phyloP scores from a whole-genome alignment of 2,329 filamentous ascomycete genomes.

The Claviceps maximensis region DNA sequence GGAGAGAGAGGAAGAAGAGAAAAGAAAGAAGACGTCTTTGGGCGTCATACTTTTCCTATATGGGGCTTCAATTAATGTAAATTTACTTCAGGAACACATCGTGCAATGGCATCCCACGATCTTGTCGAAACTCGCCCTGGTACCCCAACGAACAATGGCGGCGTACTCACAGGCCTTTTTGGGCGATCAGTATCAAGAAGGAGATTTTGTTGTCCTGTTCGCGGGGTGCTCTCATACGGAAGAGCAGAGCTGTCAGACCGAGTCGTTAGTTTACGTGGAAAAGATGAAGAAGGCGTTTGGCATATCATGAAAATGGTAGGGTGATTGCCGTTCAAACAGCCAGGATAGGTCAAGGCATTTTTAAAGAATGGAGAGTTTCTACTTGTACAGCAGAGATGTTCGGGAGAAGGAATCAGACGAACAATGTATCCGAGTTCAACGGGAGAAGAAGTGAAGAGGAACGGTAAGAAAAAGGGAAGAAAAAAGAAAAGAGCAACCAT shows the following conservation, averaged over 20 bases:
- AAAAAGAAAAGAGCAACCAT: neutral
- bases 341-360: no score
- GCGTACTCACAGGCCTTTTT: conserved; percentile 50
- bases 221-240: conserved; percentile 51
- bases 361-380: neutral
- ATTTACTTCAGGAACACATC: conserved; percentile 55
- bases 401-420: neutral
- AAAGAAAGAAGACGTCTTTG: neutral
- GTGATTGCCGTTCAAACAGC: no score
- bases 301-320: neutral
- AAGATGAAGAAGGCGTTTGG: conserved; percentile 32
- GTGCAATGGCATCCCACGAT: conserved; percentile 96
- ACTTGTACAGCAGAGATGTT: neutral
- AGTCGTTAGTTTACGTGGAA: conserved; percentile 43
- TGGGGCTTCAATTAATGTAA: neutral
- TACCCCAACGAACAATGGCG: conserved; percentile 79
- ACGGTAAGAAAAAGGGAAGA: neutral
- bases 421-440: neutral
- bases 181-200: conserved; percentile 61
- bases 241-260: conserved; percentile 53
- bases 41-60: neutral
- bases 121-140: conserved; percentile 72
- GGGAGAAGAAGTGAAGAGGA: neutral
- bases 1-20: neutral
- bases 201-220: conserved; percentile 75